Evolutionary conservation across 176 grass and related monocot genomes (phyloP), one percentile per base, ranked within the genome.

Genomic region (Themeda triandra): DNA sequence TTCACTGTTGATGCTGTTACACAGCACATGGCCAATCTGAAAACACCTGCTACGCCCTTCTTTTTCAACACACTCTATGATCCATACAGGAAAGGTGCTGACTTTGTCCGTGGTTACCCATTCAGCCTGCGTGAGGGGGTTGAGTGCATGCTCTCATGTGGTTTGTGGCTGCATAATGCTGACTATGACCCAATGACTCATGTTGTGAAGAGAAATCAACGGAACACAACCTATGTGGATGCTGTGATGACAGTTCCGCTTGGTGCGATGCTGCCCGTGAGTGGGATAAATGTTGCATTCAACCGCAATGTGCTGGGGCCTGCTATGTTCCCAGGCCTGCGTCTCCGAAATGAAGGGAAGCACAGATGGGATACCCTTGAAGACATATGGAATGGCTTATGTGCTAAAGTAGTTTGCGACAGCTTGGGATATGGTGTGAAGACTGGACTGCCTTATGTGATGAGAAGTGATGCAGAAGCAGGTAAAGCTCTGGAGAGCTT

Each of bases 21-120:
- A 41, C 96, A 99, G 71, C 96, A 96, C 76, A 89, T 96, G 83
- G 60, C 53, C 62, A 99, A 99, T 82, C 63, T 99, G 19, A 82
- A 88, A 71, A 92, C 89, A 29, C 96, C 96, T 5, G 94, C 92
- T 23, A 97, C 94, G 1, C 92, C 94, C 60, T 94, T 94, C 82
- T 97, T 97, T 79, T 97, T 97, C 92, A 97, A 97, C 87, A 97
- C 94, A 4, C 87, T 97, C 10, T 97, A 97, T 35, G 94, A 99
- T 62, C 96, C 93, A 46, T 99, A 77, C 87, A 74, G 89, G 8
- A 71, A 93, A 63, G 96, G 93, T 67, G 83, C 93, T 56, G 96
- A 99, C 72, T 99, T 99, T 72, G 96, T 99, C 73, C 96, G 96
- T 65, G 96, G 96, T 25, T 99, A 96, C 83, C 96, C 94, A 56